Base-by-base conservation (phyloP, 768 basidiomycete genomes). In the Cystoderma amianthinum region DNA sequence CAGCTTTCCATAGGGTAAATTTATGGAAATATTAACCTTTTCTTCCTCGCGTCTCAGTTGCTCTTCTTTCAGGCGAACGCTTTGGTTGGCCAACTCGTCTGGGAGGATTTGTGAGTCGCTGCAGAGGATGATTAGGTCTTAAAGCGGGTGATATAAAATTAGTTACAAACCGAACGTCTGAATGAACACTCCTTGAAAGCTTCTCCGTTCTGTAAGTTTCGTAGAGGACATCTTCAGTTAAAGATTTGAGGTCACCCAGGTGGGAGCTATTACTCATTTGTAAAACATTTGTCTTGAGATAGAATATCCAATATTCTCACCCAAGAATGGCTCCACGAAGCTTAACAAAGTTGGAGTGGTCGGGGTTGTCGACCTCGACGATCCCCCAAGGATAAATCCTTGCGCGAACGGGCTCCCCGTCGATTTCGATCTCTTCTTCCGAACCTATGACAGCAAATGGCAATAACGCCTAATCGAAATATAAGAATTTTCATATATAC, bases 161-260 rank as follows among this genome's bases (percentile, higher is more conserved):
- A 32, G 16, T 49, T 30, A n/a, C 53, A 42, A 54, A 77, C 72
- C 77, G 73, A 28, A 76, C 67, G 49, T 80, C 77, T 12, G 75
- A 60, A 50, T 80, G 69, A 16, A 85, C 63, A 20, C 76, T 82
- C 40, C 80, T 69, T 1, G 87, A 89, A 3, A 91, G 75, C 57
- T 91, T 91, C 72, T 91, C 89, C 13, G 87, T 89, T 64, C 89
- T 82, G 61, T 89, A 91, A 11, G 85, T 87, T 64, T 90, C 86
- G 56, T 89, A 88, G 38, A 93, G 65, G 41, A 85, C 78, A 54
- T 92, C 90, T 58, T 88, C 82, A 2, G 85, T 88, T 55, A 90
- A 62, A 12, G 78, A 71, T 64, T 93, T 94, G 50, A 94, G 70
- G 59, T 94, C 91, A 38, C 80, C 80, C 46, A 94, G 58, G 56